Conservation (phyloP, 305 asterid species). For the Fraxinus angustifolia region DNA sequence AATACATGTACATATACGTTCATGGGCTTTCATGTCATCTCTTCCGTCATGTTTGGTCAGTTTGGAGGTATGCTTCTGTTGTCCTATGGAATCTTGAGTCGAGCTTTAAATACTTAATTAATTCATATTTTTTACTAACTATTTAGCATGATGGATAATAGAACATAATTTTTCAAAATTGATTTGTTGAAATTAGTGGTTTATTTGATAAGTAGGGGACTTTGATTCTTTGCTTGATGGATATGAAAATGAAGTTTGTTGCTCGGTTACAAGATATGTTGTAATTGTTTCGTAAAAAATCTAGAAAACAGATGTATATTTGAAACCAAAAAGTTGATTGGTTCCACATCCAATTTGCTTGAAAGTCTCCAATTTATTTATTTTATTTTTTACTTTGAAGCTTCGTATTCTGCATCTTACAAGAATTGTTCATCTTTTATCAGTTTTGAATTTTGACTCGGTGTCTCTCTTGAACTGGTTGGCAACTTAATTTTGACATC, state of each 20-base stretch:
- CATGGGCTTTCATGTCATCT: neutral
- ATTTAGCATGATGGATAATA: neutral
- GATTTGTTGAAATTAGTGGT: neutral
- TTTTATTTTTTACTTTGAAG: neutral
- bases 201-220: neutral
- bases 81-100: neutral
- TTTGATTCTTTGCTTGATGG: neutral
- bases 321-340: neutral
- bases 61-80: neutral
- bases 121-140: neutral
- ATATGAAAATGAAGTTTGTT: too few relatives aligned
- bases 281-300: too few relatives aligned
- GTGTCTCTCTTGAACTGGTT: slow-evolving; percentile 65
- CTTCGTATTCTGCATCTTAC: neutral
- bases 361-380: neutral
- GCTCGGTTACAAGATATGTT: too few relatives aligned
- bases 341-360: neutral
- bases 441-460: slow-evolving; percentile 82
- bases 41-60: neutral
- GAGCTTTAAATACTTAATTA: neutral
- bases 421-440: neutral
- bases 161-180: neutral
- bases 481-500: slow-evolving; percentile 78
- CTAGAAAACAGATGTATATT: too few relatives aligned
- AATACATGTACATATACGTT: too few relatives aligned